phyloP scores from a whole-genome alignment of 2,329 filamentous ascomycete species.

The Cladorrhinum sp. region DNA sequence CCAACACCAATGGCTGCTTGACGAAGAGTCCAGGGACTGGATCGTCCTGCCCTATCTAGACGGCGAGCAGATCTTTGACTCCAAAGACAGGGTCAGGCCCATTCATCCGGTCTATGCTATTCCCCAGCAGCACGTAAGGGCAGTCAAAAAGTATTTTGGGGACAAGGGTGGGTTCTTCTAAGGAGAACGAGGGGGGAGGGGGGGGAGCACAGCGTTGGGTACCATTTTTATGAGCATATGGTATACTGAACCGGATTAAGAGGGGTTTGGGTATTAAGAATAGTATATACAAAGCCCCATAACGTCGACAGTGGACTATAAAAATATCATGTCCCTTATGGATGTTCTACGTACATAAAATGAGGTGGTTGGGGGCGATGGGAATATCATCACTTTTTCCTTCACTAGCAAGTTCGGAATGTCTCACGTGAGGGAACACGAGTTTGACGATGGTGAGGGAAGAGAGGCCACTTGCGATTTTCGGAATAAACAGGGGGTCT shows the following conservation, averaged over 20 bases:
- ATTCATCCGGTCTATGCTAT: slow-evolving; percentile 86
- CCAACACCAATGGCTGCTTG: slow-evolving; percentile 63
- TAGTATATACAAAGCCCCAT: neutral
- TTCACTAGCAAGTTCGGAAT: neutral
- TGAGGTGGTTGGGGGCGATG: neutral
- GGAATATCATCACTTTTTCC: too few species aligned
- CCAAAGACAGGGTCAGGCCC: slow-evolving; percentile 64
- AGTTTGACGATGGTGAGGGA: neutral
- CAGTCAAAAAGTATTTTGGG: slow-evolving; percentile 63
- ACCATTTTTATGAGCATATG: too few species aligned
- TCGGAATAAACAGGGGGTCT: neutral
- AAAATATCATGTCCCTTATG: too few species aligned
- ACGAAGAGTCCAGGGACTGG: slow-evolving; percentile 43
- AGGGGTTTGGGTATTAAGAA: neutral
- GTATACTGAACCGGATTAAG: too few species aligned
- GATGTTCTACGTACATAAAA: too few species aligned
- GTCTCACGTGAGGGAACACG: neutral
- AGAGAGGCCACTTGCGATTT: neutral
- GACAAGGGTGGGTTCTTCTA: slow-evolving; percentile 53
- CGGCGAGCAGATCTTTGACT: slow-evolving; percentile 62
- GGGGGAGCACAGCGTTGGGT: too few species aligned
- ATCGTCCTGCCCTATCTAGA: slow-evolving; percentile 46
- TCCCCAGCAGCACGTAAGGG: slow-evolving; percentile 65
- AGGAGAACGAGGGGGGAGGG: too few species aligned
- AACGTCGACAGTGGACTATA: too few species aligned